Conservation (phyloP, 2,329 filamentous ascomycete genomes). For the Aspergillus fischeri region DNA sequence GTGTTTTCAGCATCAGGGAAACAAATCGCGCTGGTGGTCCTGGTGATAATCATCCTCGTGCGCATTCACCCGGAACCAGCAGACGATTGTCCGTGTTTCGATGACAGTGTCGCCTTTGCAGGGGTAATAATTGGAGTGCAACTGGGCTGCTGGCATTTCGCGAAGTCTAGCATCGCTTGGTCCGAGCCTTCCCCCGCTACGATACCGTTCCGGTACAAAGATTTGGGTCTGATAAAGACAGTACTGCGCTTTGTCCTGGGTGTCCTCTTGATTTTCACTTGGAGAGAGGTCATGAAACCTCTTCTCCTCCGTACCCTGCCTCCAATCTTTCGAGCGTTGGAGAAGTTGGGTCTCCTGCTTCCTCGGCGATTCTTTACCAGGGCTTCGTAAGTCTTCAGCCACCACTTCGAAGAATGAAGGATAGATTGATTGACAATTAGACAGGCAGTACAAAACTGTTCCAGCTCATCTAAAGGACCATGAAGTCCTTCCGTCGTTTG, state of each 20-base stretch:
- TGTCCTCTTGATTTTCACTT: constrained; percentile 78
- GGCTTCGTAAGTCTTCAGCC: constrained; percentile 56
- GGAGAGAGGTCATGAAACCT: constrained; percentile 88
- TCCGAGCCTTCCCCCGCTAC: constrained; percentile 53
- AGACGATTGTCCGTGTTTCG: constrained; percentile 94
- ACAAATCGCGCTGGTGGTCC: constrained; percentile 60
- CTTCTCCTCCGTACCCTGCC: constrained; percentile 72
- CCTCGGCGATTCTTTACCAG: constrained; percentile 88
- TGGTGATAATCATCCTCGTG: constrained; percentile 70
- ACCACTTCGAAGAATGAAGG: background rate
- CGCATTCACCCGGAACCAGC: constrained; percentile 92
- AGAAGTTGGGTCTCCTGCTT: constrained; percentile 71
- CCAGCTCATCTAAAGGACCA: constrained; percentile 70
- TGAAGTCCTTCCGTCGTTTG: constrained; percentile 85
- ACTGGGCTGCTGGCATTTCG: constrained; percentile 78
- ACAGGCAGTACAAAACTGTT: constrained; percentile 74
- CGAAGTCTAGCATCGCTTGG: constrained; percentile 53
- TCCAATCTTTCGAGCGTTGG: constrained; percentile 80
- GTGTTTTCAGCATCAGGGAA: constrained; percentile 62
- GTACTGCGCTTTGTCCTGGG: constrained; percentile 69
- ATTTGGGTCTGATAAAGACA: constrained; percentile 63
- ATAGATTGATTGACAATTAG: background rate
- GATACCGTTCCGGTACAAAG: constrained; percentile 61
- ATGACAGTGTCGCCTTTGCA: constrained; percentile 90
- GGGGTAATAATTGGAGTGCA: constrained; percentile 85